A percentile compares a stretch with the other conserved stretches of the same genome.
phyloP scores from a whole-genome alignment of 139 green algal species.

The Spirogloea muscicola region DNA sequence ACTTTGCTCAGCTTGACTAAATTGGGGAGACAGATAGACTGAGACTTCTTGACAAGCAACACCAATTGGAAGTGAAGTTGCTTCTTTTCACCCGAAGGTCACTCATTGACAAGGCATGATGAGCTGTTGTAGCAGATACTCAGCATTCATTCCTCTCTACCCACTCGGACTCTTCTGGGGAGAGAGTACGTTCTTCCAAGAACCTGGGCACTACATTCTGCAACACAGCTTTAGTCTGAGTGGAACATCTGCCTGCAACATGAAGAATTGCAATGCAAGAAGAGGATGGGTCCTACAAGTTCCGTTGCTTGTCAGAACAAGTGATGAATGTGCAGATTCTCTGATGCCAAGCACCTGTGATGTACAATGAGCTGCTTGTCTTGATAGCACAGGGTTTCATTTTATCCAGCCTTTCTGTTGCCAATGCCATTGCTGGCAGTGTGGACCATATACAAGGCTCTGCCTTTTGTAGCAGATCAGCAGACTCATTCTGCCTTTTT shows the following conservation, averaged over 20 bases:
- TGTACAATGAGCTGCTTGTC: neutral
- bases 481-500: neutral
- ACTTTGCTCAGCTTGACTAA: no score
- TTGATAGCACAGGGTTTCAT: neutral
- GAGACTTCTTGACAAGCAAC: no score
- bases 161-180: conserved; percentile 21
- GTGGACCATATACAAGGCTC: conserved; percentile 10
- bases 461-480: neutral
- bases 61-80: no score
- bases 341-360: no score
- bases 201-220: neutral
- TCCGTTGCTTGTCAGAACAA: neutral
- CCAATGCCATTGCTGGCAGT: neutral
- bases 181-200: conserved; percentile 9
- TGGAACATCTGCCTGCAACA: neutral
- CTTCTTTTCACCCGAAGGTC: no score
- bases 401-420: neutral
- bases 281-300: no score
- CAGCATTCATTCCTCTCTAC: no score
- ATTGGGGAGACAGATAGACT: no score
- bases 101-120: no score
- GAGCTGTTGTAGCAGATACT: no score
- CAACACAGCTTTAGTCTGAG: neutral
- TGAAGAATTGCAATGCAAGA: no score
- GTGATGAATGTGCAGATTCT: no score